Evolutionary conservation across 106 monocot species (phyloP).

Genomic region (Phalaenopsis equestris): DNA sequence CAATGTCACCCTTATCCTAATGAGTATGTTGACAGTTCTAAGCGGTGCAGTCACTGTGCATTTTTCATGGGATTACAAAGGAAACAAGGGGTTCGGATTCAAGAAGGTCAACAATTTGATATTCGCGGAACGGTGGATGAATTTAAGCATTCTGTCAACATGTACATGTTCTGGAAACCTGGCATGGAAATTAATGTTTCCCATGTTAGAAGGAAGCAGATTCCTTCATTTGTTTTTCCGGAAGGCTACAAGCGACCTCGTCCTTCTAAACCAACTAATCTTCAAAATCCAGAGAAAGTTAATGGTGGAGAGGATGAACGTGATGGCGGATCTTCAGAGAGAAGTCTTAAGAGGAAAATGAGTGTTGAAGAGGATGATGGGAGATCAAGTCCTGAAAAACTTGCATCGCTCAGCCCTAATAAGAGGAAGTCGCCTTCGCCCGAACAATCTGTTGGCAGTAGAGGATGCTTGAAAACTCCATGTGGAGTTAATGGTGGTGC

Average conservation of each 20-base stretch:
- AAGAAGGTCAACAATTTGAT: slow-evolving; percentile 76
- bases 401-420: slow-evolving; percentile 18
- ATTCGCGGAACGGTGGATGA: slow-evolving; percentile 84
- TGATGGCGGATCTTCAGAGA: slow-evolving; percentile 25
- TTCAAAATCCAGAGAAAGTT: slow-evolving; percentile 16
- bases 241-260: slow-evolving; percentile 64
- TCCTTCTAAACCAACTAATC: slow-evolving; percentile 15
- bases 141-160: slow-evolving; percentile 64
- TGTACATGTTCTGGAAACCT: slow-evolving; percentile 75
- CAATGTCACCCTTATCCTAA: slow-evolving; percentile 74
- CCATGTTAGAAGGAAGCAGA: slow-evolving; percentile 80
- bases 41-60: slow-evolving; percentile 44
- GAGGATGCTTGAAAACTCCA: not conserved
- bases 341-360: slow-evolving; percentile 29
- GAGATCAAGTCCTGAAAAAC: slow-evolving; percentile 17
- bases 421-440: slow-evolving; percentile 5
- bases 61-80: slow-evolving; percentile 81
- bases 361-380: slow-evolving; percentile 12
- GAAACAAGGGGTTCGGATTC: slow-evolving; percentile 35
- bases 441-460: not conserved
- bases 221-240: slow-evolving; percentile 85
- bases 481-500: not conserved
- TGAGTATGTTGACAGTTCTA: slow-evolving; percentile 46
- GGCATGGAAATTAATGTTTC: slow-evolving; percentile 79
- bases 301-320: not conserved